Percentiles rank a stretch among this genome's conserved stretches.
Conservation (phyloP, 345 rosid species). For the Dipteronia dyeriana region DNA sequence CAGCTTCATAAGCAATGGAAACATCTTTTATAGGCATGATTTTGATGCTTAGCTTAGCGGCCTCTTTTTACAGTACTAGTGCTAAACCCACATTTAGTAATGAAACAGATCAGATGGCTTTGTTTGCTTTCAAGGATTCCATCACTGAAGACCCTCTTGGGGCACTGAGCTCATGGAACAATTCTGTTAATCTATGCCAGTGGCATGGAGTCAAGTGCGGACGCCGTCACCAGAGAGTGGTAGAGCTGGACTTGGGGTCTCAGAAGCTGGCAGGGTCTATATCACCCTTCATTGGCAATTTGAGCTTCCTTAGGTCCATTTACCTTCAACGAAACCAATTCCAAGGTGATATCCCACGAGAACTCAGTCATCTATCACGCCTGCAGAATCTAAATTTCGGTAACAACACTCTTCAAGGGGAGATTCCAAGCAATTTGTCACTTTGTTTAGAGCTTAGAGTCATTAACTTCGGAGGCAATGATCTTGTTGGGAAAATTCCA, state of each 20-base stretch:
- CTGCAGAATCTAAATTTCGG: not conserved
- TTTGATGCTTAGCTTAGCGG: not conserved
- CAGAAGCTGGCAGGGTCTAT: conserved; percentile 2
- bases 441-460: not conserved
- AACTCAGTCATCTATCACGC: not conserved
- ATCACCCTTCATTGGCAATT: conserved; percentile 12
- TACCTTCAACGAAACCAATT: conserved; percentile 7
- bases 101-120: not conserved
- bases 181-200: not conserved
- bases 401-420: not conserved
- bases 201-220: conserved; percentile 6
- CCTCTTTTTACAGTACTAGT: not conserved
- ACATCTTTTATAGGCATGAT: not conserved
- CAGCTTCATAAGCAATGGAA: not conserved
- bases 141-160: conserved; percentile 1
- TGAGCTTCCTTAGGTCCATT: conserved; percentile 1
- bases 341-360: conserved; percentile 6
- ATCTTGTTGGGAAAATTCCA: conserved; percentile 9
- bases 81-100: not conserved
- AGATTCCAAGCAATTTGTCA: conserved; percentile 13
- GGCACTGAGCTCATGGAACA: conserved; percentile 12
- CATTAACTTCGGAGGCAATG: not conserved
- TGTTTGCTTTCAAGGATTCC: conserved; percentile 6
- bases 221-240: conserved; percentile 3
- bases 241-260: conserved; percentile 3